Evolutionary conservation across 2,329 filamentous ascomycete genomes (phyloP), one percentile per base, ranked within the genome.

Genomic region (Moelleriella libera): DNA sequence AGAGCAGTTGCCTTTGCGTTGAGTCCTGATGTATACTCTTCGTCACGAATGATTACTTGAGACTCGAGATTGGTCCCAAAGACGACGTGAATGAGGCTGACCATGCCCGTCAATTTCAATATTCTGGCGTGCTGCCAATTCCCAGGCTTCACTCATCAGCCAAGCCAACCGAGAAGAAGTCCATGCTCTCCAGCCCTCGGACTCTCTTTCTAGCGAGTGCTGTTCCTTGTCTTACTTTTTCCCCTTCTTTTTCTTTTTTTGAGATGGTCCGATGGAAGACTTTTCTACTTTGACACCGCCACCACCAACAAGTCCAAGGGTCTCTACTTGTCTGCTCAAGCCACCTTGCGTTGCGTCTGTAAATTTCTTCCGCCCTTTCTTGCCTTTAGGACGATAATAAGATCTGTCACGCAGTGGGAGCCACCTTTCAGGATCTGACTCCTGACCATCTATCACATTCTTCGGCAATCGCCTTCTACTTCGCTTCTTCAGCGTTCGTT

Each of bases 381-480:
- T 88, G 5, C 88, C 88, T 69, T 92, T 95, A 6, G 89, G 88
- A 44, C 85, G 74, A 66, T 95, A 98, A 41, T 80, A 85, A 56
- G 85, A 92, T 49, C 92, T 77, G 62, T 98, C 92, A 46, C 85
- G 81, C 58, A 97, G 71, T 10, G 92, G 90, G 50, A 98, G 67
- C 92, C 92, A 98, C 52, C 92, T 76, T 66, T 98, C 92, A 0
- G 88, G 82, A 63, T 98, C 92, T 34, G 86, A 77, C 53, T 80
- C 82, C 71, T 88, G 94, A 55, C 75, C 78, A 46, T 85, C 76
- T 50, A 88, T 85, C 58, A 79, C 86, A 57, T 82, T 75, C 65
- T 86, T 87, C 32, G 84, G 84, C 57, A 85, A 69, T 55, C 77
- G 78, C 48, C 70, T 75, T 60, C 75, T 70, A 57, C 75, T 76